Evolutionary conservation across 805 yeast genomes (phyloP), one percentile per base, ranked within the genome.

Genomic region (Starmera dryadoides): DNA sequence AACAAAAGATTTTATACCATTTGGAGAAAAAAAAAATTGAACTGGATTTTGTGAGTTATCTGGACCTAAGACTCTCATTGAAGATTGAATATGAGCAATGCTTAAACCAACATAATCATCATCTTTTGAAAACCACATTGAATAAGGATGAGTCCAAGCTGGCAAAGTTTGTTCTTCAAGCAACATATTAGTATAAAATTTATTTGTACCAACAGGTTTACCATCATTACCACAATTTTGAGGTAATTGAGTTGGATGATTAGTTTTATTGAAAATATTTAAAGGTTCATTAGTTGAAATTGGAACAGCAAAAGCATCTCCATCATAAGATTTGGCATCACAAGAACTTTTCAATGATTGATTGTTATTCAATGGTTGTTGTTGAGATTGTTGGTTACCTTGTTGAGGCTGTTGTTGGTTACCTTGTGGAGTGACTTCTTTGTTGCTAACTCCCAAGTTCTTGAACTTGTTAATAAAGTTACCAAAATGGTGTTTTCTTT

Each of bases 121-220:
- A 39, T 71, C 77, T 39, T 66, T 74, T 8, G 80, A 64, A 44
- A 68, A 68, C 91, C 89, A 85, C 6, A 83, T 61, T 23, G 86
- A 75, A 52, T 84, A 85, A 2, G 95, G 95, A 48, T 82, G 87
- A 0, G 91, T 77, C 88, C 89, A 86, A 0, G 79, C 72, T 0
- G 91, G 86, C 41, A 74, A 66, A 2, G 77, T 73, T 53, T 82
- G 91, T 40, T 70, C 69, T 1, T 71, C 87, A 28, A 86, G 67
- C 10, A 85, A 58, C 57, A 86, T 60, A 59, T 86, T 86, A 29
- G 83, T 81, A 56, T 79, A 86, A 52, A 85, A 86, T 53, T 85
- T 84, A 58, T 86, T 86, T 7, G 95, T 85, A 43, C 80, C 80
- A 22, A 81, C 67, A 2, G 87, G 81, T 9, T 43, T 44, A 30